Conservation (phyloP, 2,329 filamentous ascomycete genomes). For the Neobulgaria alba region DNA sequence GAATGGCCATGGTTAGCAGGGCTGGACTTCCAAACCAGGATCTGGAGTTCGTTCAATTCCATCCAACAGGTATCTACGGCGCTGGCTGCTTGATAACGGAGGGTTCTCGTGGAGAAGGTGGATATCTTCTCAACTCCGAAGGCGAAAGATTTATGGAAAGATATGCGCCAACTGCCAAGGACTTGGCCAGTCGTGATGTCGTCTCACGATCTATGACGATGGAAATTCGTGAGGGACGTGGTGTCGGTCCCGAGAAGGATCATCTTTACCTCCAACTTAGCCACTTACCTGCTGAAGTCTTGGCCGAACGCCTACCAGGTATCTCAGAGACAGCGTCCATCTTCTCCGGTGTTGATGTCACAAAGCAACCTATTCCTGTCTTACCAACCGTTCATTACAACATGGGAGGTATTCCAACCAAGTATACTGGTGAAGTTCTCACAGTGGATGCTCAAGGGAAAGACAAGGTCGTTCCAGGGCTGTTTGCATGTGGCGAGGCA, state of each 20-base stretch:
- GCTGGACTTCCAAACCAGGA: constrained; percentile 98
- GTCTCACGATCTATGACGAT: constrained; percentile 97
- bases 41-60: constrained; percentile 99
- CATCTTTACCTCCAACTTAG: constrained; percentile 98
- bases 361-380: constrained; percentile 93
- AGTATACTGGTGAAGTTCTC: constrained; percentile 93
- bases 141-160: constrained; percentile 99
- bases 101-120: constrained; percentile 94
- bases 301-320: constrained; percentile 93
- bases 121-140: constrained; percentile 94
- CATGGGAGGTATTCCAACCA: constrained; percentile 98
- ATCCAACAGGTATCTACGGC: constrained; percentile 97
- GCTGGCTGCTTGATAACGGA: constrained; percentile 97
- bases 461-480: constrained; percentile 86
- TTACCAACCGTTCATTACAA: constrained; percentile 98
- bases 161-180: constrained; percentile 95
- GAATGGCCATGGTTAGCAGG: constrained; percentile 98
- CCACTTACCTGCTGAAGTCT: constrained; percentile 83
- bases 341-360: constrained; percentile 93
- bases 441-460: constrained; percentile 79
- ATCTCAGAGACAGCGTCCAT: constrained; percentile 98
- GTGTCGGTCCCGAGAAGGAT: constrained; percentile 94
- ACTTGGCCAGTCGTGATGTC: constrained; percentile 92
- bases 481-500: constrained; percentile 95
- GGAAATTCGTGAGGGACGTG: constrained; percentile 94